phyloP scores from a whole-genome alignment of 192 early-diverging fungal species.

The Dissophora ornata region DNA sequence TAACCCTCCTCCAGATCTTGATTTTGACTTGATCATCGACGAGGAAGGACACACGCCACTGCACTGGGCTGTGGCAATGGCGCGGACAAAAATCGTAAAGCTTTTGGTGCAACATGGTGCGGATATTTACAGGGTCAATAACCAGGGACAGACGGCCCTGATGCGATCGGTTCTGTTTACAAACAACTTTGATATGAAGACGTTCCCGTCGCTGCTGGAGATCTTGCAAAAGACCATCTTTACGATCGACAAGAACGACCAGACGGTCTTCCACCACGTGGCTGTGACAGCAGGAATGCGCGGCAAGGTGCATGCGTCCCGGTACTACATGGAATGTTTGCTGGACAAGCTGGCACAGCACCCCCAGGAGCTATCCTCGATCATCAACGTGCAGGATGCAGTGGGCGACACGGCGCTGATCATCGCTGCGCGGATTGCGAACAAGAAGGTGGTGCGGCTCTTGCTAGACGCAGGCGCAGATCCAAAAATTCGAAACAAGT shows the following conservation, averaged over 20 bases:
- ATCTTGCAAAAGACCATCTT: conserved; percentile 80
- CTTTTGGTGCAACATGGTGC: conserved; percentile 82
- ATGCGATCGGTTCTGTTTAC: conserved; percentile 91
- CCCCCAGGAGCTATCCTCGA: conserved; percentile 78
- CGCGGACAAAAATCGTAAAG: conserved; percentile 75
- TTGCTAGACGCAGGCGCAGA: conserved; percentile 73
- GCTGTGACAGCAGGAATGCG: conserved; percentile 75
- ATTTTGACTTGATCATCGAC: conserved; percentile 90
- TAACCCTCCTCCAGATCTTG: conserved; percentile 70
- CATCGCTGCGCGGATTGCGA: conserved; percentile 70
- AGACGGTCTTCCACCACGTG: conserved; percentile 95
- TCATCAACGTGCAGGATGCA: conserved; percentile 82
- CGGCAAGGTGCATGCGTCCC: conserved; percentile 76
- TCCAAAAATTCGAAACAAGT: conserved; percentile 70
- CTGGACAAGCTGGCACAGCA: conserved; percentile 75
- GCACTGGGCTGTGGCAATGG: conserved; percentile 97
- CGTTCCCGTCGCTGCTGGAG: conserved; percentile 79
- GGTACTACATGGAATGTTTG: conserved; percentile 92
- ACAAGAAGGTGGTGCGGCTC: conserved; percentile 68
- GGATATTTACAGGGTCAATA: conserved; percentile 78
- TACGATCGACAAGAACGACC: conserved; percentile 79
- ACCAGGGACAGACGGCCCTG: conserved; percentile 88
- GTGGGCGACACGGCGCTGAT: conserved; percentile 84
- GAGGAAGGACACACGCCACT: conserved; percentile 95
- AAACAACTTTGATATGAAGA: conserved; percentile 87